Percentiles rank a stretch among this genome's conserved stretches.
These are phyloP conservation scores for Meyerozyma elateridarum DNA, from an alignment of 1,139 yeast genomes.

Conservation along the genomic window DNA sequence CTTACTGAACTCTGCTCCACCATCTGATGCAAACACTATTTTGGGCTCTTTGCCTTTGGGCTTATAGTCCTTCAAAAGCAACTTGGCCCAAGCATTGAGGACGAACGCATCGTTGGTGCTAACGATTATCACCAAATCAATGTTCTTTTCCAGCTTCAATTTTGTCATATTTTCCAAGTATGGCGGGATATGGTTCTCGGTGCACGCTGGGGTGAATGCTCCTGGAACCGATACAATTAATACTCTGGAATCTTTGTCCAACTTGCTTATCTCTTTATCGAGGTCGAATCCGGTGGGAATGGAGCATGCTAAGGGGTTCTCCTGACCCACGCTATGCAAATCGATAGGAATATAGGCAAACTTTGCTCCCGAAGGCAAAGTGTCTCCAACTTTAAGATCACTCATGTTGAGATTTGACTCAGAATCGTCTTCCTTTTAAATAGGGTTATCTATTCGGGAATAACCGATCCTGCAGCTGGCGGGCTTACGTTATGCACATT, in stretches of 20 bases:
- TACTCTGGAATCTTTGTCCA: constrained; percentile 15
- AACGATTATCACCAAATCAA: constrained; percentile 19
- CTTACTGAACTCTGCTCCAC: constrained; percentile 20
- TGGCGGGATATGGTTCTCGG: constrained; percentile 29
- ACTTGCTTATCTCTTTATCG: constrained; percentile 17
- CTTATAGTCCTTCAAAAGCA: constrained; percentile 18
- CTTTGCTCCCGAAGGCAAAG: constrained; percentile 20
- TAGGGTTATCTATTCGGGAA: too few species aligned
- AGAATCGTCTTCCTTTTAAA: too few species aligned
- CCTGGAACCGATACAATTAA: constrained; percentile 28
- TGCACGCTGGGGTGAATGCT: constrained; percentile 29
- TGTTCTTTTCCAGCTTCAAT: constrained; percentile 18
- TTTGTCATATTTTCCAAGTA: constrained; percentile 17
- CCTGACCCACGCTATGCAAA: constrained; percentile 13
- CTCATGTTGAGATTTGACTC: too few species aligned
- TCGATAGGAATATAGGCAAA: constrained; percentile 25
- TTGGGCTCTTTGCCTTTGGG: constrained; percentile 13
- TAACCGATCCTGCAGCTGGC: too few species aligned
- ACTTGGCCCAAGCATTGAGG: constrained; percentile 28
- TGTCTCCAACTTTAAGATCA: constrained; percentile 15
- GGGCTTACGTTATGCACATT: too few species aligned
- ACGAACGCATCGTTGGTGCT: constrained; percentile 30
- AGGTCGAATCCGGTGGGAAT: constrained; percentile 21
- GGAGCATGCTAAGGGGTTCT: constrained; percentile 21
- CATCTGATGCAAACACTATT: constrained; percentile 25